A percentile compares a stretch with the other conserved stretches of the same genome.
These are phyloP conservation scores for Boletus rubroflammeus DNA, from an alignment of 768 basidiomycete species.

Conservation along the genomic window DNA sequence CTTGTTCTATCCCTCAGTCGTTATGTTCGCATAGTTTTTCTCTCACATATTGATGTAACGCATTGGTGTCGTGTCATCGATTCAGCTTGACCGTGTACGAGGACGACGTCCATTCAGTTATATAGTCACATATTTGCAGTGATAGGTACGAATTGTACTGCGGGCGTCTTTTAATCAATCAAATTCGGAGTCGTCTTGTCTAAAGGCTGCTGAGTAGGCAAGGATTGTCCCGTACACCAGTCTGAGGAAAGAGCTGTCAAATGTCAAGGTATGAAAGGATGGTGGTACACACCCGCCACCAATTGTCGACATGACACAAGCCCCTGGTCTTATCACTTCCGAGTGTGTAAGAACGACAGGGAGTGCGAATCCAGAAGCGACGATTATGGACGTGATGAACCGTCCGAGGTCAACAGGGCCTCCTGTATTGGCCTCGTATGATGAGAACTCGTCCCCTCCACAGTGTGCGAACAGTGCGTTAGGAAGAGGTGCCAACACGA, in stretches of 20 bases:
- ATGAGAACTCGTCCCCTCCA: constrained; percentile 82
- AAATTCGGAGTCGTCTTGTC: constrained; percentile 77
- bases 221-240: constrained; percentile 89
- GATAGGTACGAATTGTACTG: background rate
- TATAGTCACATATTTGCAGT: constrained; percentile 17
- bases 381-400: constrained; percentile 87
- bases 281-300: constrained; percentile 68
- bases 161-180: constrained; percentile 38
- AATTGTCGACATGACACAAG: constrained; percentile 91
- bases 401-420: constrained; percentile 87
- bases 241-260: constrained; percentile 31
- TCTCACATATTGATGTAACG: background rate
- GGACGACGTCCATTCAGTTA: constrained; percentile 8
- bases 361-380: constrained; percentile 90
- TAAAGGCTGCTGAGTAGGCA: constrained; percentile 82
- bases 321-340: constrained; percentile 75
- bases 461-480: constrained; percentile 95
- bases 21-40: background rate
- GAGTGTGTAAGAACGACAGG: constrained; percentile 93
- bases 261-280: background rate
- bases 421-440: constrained; percentile 66
- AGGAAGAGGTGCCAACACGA: constrained; percentile 92
- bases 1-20: background rate
- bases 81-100: constrained; percentile 3
- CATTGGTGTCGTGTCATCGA: background rate